These are phyloP conservation scores for Trichophyton benhamiae DNA, from an alignment of 2,329 filamentous ascomycete species.

Conservation along the genomic window DNA sequence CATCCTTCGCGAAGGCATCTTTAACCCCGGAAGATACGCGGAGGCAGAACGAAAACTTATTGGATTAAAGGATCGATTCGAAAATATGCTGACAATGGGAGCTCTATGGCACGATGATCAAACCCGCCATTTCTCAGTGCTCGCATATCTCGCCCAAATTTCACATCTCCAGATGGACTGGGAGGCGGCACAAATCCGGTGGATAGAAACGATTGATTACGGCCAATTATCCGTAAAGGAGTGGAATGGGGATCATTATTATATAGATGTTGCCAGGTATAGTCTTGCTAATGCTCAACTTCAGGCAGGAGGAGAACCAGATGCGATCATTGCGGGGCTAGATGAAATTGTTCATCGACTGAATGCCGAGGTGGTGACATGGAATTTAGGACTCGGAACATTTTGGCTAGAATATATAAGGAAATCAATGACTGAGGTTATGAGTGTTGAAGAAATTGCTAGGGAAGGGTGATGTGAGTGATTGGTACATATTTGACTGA, in stretches of 20 bases:
- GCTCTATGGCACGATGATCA: constrained; percentile 6
- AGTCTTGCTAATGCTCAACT: constrained; percentile 6
- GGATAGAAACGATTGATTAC: constrained; percentile 5
- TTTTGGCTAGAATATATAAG: constrained; percentile 7
- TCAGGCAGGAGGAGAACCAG: neutral
- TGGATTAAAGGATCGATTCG: constrained; percentile 1
- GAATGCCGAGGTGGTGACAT: neutral
- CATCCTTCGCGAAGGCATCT: constrained; percentile 5
- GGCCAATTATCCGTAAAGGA: neutral
- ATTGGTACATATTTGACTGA: no score
- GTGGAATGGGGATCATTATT: constrained; percentile 4
- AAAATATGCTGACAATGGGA: constrained; percentile 1
- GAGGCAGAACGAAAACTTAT: constrained; percentile 1
- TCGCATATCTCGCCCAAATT: constrained; percentile 6
- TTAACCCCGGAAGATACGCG: neutral
- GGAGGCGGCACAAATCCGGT: constrained; percentile 3
- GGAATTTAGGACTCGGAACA: constrained; percentile 5
- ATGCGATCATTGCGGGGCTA: neutral
- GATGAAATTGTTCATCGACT: neutral
- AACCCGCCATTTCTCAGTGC: constrained; percentile 5
- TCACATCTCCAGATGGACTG: constrained; percentile 3
- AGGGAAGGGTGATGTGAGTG: neutral
- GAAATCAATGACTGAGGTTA: neutral
- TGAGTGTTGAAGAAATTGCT: neutral
- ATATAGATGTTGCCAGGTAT: constrained; percentile 5